These are phyloP conservation scores for Naganishia kalamii DNA, from an alignment of 768 basidiomycete species.

Conservation along the genomic window DNA sequence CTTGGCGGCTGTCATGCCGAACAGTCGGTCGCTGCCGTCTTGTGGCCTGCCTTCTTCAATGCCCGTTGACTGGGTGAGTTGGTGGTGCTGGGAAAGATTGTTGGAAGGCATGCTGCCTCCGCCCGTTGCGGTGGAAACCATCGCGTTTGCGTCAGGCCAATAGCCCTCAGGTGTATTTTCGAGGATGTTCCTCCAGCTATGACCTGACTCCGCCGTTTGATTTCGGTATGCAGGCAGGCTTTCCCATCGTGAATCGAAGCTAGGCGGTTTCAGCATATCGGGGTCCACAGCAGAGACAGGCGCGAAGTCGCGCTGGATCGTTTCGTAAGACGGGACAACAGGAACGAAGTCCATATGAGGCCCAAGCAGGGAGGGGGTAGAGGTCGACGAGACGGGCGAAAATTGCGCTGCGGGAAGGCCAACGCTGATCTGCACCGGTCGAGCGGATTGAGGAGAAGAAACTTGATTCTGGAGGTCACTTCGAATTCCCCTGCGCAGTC, in stretches of 20 bases:
- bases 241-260: constrained; percentile 4
- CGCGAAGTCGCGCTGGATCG: not conserved
- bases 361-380: not conserved
- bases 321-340: not conserved
- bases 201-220: not conserved
- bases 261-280: not conserved
- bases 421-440: not conserved
- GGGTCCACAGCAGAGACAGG: not conserved
- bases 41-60: not conserved
- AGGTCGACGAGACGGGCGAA: not conserved
- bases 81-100: constrained; percentile 4
- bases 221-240: constrained; percentile 3
- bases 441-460: not conserved
- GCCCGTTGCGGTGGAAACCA: not conserved
- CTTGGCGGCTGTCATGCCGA: not conserved
- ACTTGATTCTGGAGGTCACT: no score
- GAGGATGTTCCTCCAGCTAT: not conserved
- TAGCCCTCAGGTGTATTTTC: not conserved
- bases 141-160: not conserved
- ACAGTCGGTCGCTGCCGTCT: not conserved
- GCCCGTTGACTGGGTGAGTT: not conserved
- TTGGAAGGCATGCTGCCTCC: not conserved
- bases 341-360: not conserved
- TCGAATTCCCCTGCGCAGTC: no score
- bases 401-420: not conserved